phyloP scores from a whole-genome alignment of 2,329 filamentous ascomycete genomes.

The Trichothecium sympodiale region DNA sequence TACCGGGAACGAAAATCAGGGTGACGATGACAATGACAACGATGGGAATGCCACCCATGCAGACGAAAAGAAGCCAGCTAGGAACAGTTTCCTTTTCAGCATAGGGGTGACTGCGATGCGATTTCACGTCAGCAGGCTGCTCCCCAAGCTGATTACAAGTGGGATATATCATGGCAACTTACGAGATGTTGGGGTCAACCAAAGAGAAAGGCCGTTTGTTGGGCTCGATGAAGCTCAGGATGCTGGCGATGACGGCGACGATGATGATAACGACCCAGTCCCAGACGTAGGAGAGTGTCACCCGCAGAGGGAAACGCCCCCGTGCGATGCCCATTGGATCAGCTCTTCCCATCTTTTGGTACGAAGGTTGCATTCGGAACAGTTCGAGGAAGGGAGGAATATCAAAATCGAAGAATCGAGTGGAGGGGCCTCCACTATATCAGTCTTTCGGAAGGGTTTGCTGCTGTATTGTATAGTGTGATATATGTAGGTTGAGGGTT shows the following conservation, averaged over 20 bases:
- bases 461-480: too few relatives aligned
- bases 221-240: constrained; percentile 49
- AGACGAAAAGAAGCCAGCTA: constrained; percentile 51
- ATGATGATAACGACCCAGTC: constrained; percentile 62
- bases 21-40: constrained; percentile 57
- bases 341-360: constrained; percentile 3
- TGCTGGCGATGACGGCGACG: constrained; percentile 45
- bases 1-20: constrained; percentile 61
- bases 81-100: constrained; percentile 62
- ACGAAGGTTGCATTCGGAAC: constrained; percentile 2
- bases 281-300: constrained; percentile 54
- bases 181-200: constrained; percentile 64
- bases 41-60: constrained; percentile 53
- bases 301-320: constrained; percentile 7
- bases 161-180: constrained; percentile 8
- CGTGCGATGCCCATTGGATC: constrained; percentile 11
- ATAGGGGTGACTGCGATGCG: constrained; percentile 50
- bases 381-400: not conserved
- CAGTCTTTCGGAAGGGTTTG: too few relatives aligned
- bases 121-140: not conserved
- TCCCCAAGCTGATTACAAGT: constrained; percentile 4
- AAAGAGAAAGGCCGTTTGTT: constrained; percentile 63
- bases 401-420: not conserved
- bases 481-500: too few relatives aligned
- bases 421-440: too few relatives aligned